A percentile compares a stretch with the other conserved stretches of the same genome.
Evolutionary conservation across 2,329 filamentous ascomycete species (phyloP).

Genomic region (Sporothrix pallida): DNA sequence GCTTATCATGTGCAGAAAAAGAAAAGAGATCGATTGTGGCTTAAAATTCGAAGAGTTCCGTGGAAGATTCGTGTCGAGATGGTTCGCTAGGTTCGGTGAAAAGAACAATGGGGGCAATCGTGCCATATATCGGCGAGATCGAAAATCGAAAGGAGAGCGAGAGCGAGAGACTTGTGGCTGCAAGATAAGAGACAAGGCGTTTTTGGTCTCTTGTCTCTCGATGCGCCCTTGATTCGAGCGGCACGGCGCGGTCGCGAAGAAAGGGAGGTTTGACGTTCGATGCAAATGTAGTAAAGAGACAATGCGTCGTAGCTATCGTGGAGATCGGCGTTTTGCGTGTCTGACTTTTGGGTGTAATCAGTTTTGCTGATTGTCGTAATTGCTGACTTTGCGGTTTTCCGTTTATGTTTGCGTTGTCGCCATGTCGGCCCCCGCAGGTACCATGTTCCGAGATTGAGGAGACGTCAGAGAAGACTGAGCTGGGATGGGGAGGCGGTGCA

Average conservation of each 20-base stretch:
- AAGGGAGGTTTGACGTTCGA: neutral
- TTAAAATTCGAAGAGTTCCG: neutral
- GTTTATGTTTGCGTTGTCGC: neutral
- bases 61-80: neutral
- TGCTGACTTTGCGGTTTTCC: neutral
- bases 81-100: neutral
- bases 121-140: neutral
- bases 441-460: neutral
- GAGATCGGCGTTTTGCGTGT: neutral
- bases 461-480: neutral
- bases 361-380: neutral
- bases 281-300: neutral
- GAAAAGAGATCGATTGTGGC: neutral
- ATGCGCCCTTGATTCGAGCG: slow-evolving; percentile 13
- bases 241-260: slow-evolving; percentile 7
- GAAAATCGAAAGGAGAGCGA: no score
- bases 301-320: neutral
- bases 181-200: slow-evolving; percentile 3
- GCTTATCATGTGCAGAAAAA: neutral
- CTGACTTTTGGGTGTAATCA: neutral
- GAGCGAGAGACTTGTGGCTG: neutral
- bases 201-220: neutral
- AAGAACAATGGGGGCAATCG: neutral
- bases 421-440: neutral
- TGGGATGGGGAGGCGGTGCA: neutral